Conservation (phyloP, 306 rosid species). For the Vigna trinervia region DNA sequence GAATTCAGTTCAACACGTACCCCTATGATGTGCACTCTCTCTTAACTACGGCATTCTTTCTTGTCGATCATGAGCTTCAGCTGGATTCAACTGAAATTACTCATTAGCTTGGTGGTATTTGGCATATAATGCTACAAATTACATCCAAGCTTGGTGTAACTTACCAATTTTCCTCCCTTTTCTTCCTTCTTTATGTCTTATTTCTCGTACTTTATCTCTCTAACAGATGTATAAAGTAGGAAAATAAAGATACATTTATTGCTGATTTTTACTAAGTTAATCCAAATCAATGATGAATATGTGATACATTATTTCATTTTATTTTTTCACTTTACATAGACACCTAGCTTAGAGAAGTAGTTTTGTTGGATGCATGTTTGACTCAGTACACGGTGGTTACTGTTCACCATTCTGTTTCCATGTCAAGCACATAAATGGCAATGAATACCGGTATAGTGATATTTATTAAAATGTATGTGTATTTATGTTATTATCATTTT, state of each 20-base stretch:
- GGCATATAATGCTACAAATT: slow-evolving; percentile 23
- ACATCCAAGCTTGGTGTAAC: neutral
- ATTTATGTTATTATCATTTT: too few relatives aligned
- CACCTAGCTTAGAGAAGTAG: neutral
- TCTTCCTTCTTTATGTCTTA: neutral
- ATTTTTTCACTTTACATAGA: neutral
- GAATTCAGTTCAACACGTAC: slow-evolving; percentile 17
- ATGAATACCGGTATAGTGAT: neutral
- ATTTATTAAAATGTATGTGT: too few relatives aligned
- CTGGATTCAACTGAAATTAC: slow-evolving; percentile 5
- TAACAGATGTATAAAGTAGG: neutral
- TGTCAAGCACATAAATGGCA: neutral
- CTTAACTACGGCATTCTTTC: slow-evolving; percentile 22
- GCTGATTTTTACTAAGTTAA: neutral
- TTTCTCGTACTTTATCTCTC: neutral
- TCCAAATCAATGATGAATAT: neutral
- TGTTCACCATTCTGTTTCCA: neutral
- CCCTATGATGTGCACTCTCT: neutral
- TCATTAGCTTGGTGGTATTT: neutral
- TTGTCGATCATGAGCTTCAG: slow-evolving; percentile 31
- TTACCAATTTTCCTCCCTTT: neutral
- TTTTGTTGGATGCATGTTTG: neutral
- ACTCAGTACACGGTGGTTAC: neutral
- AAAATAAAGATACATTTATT: neutral
- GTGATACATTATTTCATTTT: too few relatives aligned